Evolutionary conservation across 257 asterid genomes (phyloP).

Genomic region (Ophiorrhiza pumila): DNA sequence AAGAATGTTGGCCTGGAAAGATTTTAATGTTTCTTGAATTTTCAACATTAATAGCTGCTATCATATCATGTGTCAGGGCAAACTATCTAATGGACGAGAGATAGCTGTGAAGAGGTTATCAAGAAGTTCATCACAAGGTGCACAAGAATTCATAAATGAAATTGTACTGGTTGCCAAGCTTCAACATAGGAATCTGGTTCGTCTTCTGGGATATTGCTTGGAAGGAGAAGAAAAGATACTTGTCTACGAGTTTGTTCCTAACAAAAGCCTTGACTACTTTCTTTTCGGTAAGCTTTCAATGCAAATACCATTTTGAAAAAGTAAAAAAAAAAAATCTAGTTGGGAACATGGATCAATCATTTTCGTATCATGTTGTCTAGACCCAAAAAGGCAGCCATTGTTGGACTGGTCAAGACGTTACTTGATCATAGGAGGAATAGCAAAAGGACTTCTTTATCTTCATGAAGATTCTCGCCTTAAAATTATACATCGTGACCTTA

Average conservation of each 20-base stretch:
- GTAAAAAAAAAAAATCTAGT: too few species aligned
- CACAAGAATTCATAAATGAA: constrained; percentile 24
- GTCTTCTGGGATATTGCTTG: constrained; percentile 28
- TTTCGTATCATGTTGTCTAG: neutral
- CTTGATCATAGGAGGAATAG: constrained; percentile 26
- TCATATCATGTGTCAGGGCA: constrained; percentile 16
- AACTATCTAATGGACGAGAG: constrained; percentile 16
- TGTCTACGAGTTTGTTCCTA: constrained; percentile 28
- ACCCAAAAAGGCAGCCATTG: neutral
- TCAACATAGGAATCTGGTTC: constrained; percentile 31
- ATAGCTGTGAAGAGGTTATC: constrained; percentile 35
- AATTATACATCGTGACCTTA: constrained; percentile 25
- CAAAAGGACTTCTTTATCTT: constrained; percentile 22
- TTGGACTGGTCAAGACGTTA: constrained; percentile 18
- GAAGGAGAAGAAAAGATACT: constrained; percentile 28
- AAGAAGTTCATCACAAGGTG: constrained; percentile 23
- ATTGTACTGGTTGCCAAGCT: constrained; percentile 22
- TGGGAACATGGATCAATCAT: too few species aligned
- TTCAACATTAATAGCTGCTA: too few species aligned
- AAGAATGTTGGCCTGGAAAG: too few species aligned
- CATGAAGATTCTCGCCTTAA: constrained; percentile 28
- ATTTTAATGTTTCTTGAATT: too few species aligned
- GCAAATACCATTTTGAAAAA: neutral
- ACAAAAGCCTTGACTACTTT: constrained; percentile 30
- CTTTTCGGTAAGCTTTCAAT: constrained; percentile 22